Evolutionary conservation across 805 yeast species (phyloP), one percentile per base, ranked within the genome.

Genomic region (Kluyveromyces siamensis): DNA sequence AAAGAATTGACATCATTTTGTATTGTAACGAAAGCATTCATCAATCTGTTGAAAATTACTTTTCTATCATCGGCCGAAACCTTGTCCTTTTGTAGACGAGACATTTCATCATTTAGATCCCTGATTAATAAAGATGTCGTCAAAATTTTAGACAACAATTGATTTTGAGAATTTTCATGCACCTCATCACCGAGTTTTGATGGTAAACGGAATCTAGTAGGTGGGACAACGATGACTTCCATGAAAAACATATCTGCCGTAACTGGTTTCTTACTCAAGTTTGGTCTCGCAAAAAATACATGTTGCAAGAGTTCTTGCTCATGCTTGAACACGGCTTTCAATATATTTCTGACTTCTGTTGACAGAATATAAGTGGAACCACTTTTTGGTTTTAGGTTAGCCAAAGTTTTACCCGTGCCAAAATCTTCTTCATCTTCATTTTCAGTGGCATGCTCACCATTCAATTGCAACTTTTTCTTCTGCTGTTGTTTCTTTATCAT

Each of bases 141-240:
- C 60, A 93, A 73, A 46, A 95, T 77, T 59, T 82, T 84, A 21
- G 93, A 76, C 44, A 93, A 72, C 49, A 90, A 74, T 69, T 90
- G 96, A 67, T 93, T 95, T 71, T 89, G 96, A 44, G 93, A 72
- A 66, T 88, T 90, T 70, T 93, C 96, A 67, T 93, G 98, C 52
- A 91, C 79, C 66, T 88, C 97, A 49, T 93, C 99, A 49, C 99
- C 99, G 50, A 93, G 74, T 67, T 90, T 90, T 14, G 96, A 84
- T n/a, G 99, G 99, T 56, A 90, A 76, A 67, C 99, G 80, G 74
- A 93, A 93, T 67, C 98, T 77, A 2, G 98, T 95, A 45, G 99
- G 90, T 37, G 99, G 99, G 38, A 95, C 98, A 39, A 89, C 83
- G 50, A 93, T 72, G 5, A 88, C 82, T 56, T 87, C 90, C 58